phyloP scores from a whole-genome alignment of 2,329 filamentous ascomycete genomes.

The Fusarium heterosporum region DNA sequence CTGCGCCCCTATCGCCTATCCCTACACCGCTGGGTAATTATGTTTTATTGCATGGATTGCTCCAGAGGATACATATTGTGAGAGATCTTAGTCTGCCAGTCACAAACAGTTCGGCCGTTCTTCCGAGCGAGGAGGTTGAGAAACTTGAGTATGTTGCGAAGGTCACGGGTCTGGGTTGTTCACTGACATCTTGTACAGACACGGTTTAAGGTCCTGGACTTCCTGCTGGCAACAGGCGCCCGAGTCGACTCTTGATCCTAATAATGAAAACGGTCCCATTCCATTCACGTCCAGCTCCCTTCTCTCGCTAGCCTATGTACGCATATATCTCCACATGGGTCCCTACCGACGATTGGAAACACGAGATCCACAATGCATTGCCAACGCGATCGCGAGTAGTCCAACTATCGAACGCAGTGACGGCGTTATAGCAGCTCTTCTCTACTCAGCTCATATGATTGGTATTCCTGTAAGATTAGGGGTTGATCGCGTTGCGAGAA shows the following conservation, averaged over 20 bases:
- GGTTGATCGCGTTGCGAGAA: slow-evolving; percentile 65
- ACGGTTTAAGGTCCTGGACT: slow-evolving; percentile 54
- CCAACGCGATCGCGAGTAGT: slow-evolving; percentile 52
- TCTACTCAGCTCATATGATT: slow-evolving; percentile 66
- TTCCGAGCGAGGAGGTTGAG: slow-evolving; percentile 52
- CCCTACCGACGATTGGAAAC: slow-evolving; percentile 58
- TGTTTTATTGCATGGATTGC: slow-evolving; percentile 52
- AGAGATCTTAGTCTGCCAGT: slow-evolving; percentile 53
- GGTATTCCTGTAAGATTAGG: slow-evolving; percentile 67
- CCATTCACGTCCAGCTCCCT: slow-evolving; percentile 60
- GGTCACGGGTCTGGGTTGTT: no score
- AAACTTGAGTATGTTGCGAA: slow-evolving; percentile 50
- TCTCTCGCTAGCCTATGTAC: slow-evolving; percentile 54
- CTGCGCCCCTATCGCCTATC: slow-evolving; percentile 44
- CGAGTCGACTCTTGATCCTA: slow-evolving; percentile 55
- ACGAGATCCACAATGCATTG: slow-evolving; percentile 56
- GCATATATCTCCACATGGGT: slow-evolving; percentile 59
- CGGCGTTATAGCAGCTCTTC: slow-evolving; percentile 60
- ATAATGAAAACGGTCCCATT: slow-evolving; percentile 56
- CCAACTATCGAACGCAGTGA: slow-evolving; percentile 61
- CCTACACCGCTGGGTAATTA: slow-evolving; percentile 55
- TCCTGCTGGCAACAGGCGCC: slow-evolving; percentile 55
- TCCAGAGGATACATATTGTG: slow-evolving; percentile 55
- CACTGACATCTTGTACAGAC: slow-evolving; percentile 33
- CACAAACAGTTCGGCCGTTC: slow-evolving; percentile 47